These are phyloP conservation scores for Phlebiopsis flavidoalba DNA, from an alignment of 768 basidiomycete genomes.

Conservation along the genomic window DNA sequence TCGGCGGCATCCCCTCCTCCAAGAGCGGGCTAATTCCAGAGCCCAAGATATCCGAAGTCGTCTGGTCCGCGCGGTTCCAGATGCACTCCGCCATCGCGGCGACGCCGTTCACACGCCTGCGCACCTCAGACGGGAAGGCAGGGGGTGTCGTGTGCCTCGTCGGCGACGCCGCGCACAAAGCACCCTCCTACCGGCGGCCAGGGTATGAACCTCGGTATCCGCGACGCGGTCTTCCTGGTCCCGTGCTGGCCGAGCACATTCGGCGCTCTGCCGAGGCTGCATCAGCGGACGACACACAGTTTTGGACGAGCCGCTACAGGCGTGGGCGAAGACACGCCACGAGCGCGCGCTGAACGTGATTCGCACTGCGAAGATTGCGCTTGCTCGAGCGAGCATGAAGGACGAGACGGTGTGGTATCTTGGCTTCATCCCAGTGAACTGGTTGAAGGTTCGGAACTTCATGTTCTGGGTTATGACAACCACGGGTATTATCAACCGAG, in stretches of 20 bases:
- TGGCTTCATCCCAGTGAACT: constrained; percentile 21
- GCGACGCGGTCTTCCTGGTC: constrained; percentile 44
- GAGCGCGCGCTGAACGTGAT: constrained; percentile 39
- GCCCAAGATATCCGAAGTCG: constrained; percentile 28
- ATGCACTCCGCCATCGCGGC: constrained; percentile 41
- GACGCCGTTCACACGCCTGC: constrained; percentile 29
- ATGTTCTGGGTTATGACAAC: constrained; percentile 18
- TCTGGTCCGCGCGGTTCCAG: constrained; percentile 46
- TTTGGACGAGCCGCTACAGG: constrained; percentile 29
- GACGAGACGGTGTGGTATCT: constrained; percentile 14
- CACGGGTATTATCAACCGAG: constrained; percentile 18
- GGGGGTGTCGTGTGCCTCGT: constrained; percentile 24
- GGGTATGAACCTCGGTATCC: constrained; percentile 56
- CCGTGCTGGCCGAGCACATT: constrained; percentile 35
- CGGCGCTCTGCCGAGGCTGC: neutral
- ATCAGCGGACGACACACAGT: constrained; percentile 9
- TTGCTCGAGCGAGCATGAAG: constrained; percentile 20
- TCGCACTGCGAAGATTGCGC: constrained; percentile 32
- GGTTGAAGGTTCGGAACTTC: constrained; percentile 22
- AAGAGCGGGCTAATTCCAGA: constrained; percentile 22
- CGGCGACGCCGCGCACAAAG: constrained; percentile 48
- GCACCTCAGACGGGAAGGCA: neutral
- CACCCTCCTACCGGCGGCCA: constrained; percentile 53
- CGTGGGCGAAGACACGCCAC: constrained; percentile 32
- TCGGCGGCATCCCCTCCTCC: constrained; percentile 28